Conservation (phyloP, 2,329 filamentous ascomycete species). For the Neobulgaria alba region DNA sequence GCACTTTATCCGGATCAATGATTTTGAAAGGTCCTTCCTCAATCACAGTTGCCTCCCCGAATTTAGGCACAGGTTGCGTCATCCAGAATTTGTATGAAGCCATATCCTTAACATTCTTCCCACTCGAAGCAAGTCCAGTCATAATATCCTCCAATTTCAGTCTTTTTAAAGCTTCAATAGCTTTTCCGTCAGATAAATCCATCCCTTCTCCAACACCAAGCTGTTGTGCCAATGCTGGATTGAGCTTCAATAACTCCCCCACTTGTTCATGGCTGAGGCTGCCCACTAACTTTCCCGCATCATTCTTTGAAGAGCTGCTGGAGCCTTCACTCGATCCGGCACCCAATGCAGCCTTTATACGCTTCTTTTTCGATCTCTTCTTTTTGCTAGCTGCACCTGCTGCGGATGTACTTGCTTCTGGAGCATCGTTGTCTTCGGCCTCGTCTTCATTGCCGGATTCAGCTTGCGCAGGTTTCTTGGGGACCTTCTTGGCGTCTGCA, state of each 20-base stretch:
- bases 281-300: conserved; percentile 34
- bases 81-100: conserved; percentile 96
- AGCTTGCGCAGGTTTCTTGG: conserved; percentile 34
- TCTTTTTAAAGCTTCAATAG: conserved; percentile 48
- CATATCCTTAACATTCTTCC: conserved; percentile 94
- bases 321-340: conserved; percentile 19
- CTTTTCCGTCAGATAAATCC: conserved; percentile 30
- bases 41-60: conserved; percentile 49
- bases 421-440: conserved; percentile 21
- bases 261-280: conserved; percentile 49
- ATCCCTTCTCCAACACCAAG: conserved; percentile 32
- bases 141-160: conserved; percentile 63
- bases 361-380: conserved; percentile 60
- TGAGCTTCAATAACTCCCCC: conserved; percentile 59
- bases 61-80: conserved; percentile 88
- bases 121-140: conserved; percentile 65
- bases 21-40: conserved; percentile 78
- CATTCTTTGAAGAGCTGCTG: conserved; percentile 36
- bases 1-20: conserved; percentile 69
- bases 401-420: conserved; percentile 22
- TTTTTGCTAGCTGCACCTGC: conserved; percentile 36
- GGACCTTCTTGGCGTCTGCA: conserved; percentile 21
- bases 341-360: conserved; percentile 39
- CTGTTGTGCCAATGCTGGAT: conserved; percentile 63
- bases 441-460: conserved; percentile 41